Evolutionary conservation across 129 eudicot genomes (phyloP).

Genomic region (Oenanthe sinensis): DNA sequence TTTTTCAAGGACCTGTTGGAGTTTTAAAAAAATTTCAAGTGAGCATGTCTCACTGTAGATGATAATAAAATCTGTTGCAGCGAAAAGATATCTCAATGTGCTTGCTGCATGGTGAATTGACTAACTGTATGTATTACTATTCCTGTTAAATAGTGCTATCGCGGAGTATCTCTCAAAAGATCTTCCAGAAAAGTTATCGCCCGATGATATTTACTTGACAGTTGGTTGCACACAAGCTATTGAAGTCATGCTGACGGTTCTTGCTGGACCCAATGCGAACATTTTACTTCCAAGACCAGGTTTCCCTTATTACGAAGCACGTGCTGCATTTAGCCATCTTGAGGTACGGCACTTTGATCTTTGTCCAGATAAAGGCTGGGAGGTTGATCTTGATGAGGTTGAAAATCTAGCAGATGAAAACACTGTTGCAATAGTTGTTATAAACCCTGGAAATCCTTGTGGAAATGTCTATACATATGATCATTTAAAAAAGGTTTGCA

Average conservation of each 20-base stretch:
- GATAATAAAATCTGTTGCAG: too few relatives aligned
- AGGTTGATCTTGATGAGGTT: conserved; percentile 56
- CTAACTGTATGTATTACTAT: neutral
- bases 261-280: conserved; percentile 58
- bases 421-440: conserved; percentile 70
- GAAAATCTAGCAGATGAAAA: conserved; percentile 77
- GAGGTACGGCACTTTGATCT: conserved; percentile 67
- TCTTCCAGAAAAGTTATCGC: conserved; percentile 63
- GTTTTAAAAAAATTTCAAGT: too few relatives aligned
- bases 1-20: too few relatives aligned
- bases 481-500: conserved; percentile 60
- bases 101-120: neutral
- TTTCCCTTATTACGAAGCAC: conserved; percentile 58
- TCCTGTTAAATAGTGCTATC: conserved; percentile 33
- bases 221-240: conserved; percentile 69
- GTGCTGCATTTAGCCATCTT: conserved; percentile 38
- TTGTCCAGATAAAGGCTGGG: conserved; percentile 64
- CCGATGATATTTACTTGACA: conserved; percentile 64
- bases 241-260: conserved; percentile 45
- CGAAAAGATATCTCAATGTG: neutral
- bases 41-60: neutral
- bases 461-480: conserved; percentile 63
- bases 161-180: conserved; percentile 68
- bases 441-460: conserved; percentile 91
- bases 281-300: conserved; percentile 78